Conservation (phyloP, 768 basidiomycete species). For the Termitomyces sp. region DNA sequence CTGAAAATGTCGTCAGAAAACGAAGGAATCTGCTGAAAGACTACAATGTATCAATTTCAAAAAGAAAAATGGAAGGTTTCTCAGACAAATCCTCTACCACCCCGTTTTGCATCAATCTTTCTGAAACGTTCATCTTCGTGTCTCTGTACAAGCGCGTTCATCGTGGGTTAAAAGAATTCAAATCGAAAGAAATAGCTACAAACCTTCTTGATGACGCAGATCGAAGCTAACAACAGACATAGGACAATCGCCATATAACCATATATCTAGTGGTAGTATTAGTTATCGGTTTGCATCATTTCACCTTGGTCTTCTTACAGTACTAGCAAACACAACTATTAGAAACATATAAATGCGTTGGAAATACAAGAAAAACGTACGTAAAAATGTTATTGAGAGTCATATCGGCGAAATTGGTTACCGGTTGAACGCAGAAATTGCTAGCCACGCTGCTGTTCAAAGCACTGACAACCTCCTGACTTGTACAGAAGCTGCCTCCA, state of each 20-base stretch:
- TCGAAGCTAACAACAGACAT: slow-evolving; percentile 70
- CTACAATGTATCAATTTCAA: neutral
- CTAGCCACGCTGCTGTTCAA: slow-evolving; percentile 35
- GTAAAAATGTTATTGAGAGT: slow-evolving; percentile 83
- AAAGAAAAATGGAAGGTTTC: neutral
- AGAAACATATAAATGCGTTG: neutral
- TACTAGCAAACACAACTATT: slow-evolving; percentile 29
- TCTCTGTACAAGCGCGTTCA: slow-evolving; percentile 42
- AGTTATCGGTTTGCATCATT: neutral
- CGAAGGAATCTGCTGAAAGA: neutral
- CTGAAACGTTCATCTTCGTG: slow-evolving; percentile 81
- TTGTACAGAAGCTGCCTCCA: slow-evolving; percentile 60
- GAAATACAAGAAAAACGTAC: slow-evolving; percentile 38
- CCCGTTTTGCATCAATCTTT: slow-evolving; percentile 87
- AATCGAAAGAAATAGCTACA: neutral
- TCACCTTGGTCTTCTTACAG: slow-evolving; percentile 29
- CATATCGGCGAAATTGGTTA: slow-evolving; percentile 64
- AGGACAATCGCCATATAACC: slow-evolving; percentile 82
- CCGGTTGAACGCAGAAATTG: slow-evolving; percentile 70
- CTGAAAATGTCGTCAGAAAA: neutral
- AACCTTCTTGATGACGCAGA: slow-evolving; percentile 85
- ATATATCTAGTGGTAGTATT: slow-evolving; percentile 46
- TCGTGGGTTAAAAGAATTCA: neutral
- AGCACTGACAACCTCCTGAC: slow-evolving; percentile 34
- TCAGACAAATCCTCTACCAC: slow-evolving; percentile 83